Evolutionary conservation across 331 rosid species (phyloP), one percentile per base, ranked within the genome.

Genomic region (Prunus yedoensis): DNA sequence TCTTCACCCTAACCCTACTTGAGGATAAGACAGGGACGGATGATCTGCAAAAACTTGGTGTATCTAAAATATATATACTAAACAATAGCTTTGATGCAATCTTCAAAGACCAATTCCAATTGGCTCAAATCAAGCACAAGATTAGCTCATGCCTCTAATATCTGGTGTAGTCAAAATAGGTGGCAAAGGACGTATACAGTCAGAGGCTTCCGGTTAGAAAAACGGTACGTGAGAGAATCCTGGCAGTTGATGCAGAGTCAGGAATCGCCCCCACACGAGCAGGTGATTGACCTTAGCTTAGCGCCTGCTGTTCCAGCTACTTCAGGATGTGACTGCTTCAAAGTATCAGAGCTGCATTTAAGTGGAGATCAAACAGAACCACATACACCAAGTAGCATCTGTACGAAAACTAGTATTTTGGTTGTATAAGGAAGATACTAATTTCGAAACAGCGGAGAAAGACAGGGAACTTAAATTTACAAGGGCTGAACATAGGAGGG

Each of bases 1-100:
- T 59, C 58, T 70, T 65, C 32, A 20, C 66, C 51, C 15, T 5
- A 35, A 35, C 8, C 5, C 62, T 32, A 58, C 10, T 17, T 56
- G 23, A 70, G 80, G 71, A 63, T 74, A 74, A 56, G 77, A 54
- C 25, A 46, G 74, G 3, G 69, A 79, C 23, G 63, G 53, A 35
- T 66, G 41, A 20, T 3, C 69, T 16, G 2, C 73, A 46, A 35
- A 35, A 35, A 5, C 9, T 35, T 0, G 1, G 2, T 6, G 8
- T 35, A 35, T 6, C 43, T 35, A 35, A 35, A 35, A 6, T 35
- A 35, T 6, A 35, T 6, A 30, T 35, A 18, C 25, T 6, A 58
- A 61, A 63, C 49, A 30, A 78, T 4, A 14, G 70, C 62, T 49
- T 35, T 47, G 45, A 68, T 51, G 62, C n/a, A 35, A 32, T 62